Base-by-base conservation (phyloP, 495 filamentous ascomycete genomes). In the Neurospora intermedia region DNA sequence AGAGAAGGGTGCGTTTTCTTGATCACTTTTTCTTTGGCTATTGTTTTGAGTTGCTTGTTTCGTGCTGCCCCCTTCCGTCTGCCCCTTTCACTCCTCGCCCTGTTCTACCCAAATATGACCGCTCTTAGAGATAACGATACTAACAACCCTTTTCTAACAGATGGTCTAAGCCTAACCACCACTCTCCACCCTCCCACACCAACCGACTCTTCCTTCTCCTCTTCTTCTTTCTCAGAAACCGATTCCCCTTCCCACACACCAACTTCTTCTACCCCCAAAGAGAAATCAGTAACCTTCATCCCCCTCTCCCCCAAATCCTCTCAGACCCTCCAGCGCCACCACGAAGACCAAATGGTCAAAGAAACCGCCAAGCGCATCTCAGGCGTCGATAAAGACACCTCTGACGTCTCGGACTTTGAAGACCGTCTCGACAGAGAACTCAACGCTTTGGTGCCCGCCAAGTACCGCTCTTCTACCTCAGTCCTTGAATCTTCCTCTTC, bases 111-210 rank as follows among this genome's bases (percentile, higher is more conserved):
- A 31, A 31, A 31, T 31, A 31, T 31, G 27, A 31, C 27, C 27
- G 27, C 27, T 31, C 27, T 31, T 31, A 31, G 27, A 31, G 27
- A 31, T 2, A 31, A 31, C 27, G 27, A 31, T 31, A 45, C 75
- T 70, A 11, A 77, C 38, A 66, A 16, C 20, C 69, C 71, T 54
- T 11, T 41, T 10, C 2, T 69, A 3, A 23, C 62, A 83, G 83
- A 84, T 84, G 80, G 83, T 82, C 20, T 85, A 84, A 79, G 83
- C 81, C 20, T 84, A 84, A 84, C 1, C 35, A 15, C 31, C 27
- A 27, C 54, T 16, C 54, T 66, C 27, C 54, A 66, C 15, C 54
- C 54, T 35, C 54, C 54, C 23, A 66, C 54, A 9, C 27, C 54
- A 1, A 66, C 54, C 54, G 42, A 39, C 35, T 27, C 71, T 6